phyloP scores from a whole-genome alignment of 2,329 filamentous ascomycete genomes.

The Microdochium trichocladiopsis region DNA sequence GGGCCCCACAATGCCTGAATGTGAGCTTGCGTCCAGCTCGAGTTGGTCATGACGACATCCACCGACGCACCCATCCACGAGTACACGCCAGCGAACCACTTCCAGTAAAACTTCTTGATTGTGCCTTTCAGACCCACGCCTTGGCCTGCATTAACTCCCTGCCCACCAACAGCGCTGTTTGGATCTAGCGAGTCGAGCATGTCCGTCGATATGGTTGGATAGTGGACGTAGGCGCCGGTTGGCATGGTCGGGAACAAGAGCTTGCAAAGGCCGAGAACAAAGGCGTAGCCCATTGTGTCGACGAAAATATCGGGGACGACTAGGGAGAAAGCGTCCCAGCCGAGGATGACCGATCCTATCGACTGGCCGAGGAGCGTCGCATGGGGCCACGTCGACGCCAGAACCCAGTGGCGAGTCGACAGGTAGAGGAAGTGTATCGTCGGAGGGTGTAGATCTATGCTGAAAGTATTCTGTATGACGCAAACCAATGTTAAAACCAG shows the following conservation, averaged over 20 bases:
- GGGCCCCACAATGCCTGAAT: slow-evolving; percentile 74
- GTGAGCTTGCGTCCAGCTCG: slow-evolving; percentile 84
- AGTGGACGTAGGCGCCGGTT: slow-evolving; percentile 92
- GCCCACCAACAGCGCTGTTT: slow-evolving; percentile 44
- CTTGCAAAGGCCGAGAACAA: slow-evolving; percentile 75
- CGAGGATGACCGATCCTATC: slow-evolving; percentile 77
- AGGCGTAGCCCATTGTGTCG: slow-evolving; percentile 98
- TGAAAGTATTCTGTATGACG: slow-evolving; percentile 69
- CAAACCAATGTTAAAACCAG: too few species aligned
- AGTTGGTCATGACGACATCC: slow-evolving; percentile 97
- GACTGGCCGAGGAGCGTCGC: slow-evolving; percentile 95
- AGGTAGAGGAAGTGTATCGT: slow-evolving; percentile 87
- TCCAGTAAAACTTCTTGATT: slow-evolving; percentile 79
- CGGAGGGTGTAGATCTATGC: slow-evolving; percentile 79
- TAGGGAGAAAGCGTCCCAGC: slow-evolving; percentile 88
- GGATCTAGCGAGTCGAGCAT: slow-evolving; percentile 84
- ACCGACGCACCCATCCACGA: slow-evolving; percentile 74
- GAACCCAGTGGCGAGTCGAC: slow-evolving; percentile 77
- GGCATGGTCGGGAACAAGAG: slow-evolving; percentile 74
- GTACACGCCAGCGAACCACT: slow-evolving; percentile 75
- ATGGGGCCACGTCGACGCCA: slow-evolving; percentile 79
- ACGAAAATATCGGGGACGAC: slow-evolving; percentile 90
- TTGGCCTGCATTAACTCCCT: slow-evolving; percentile 77
- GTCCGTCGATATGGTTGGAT: slow-evolving; percentile 95
- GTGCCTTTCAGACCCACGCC: slow-evolving; percentile 65